phyloP scores from a whole-genome alignment of 768 basidiomycete species.

The Russula sp. region DNA sequence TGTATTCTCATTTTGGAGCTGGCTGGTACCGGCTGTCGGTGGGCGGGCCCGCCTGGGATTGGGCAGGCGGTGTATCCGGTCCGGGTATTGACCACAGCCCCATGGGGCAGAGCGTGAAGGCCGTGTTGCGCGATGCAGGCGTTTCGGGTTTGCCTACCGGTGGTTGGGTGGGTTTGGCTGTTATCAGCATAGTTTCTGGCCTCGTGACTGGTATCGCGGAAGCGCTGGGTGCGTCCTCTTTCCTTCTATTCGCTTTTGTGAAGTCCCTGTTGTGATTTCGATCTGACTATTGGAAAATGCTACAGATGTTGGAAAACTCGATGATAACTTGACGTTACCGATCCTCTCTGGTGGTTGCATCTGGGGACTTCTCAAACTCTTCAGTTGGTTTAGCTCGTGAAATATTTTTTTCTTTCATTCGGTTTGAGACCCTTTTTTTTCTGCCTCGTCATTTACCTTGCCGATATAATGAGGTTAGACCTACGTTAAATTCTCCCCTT shows the following conservation, averaged over 20 bases:
- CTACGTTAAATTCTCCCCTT: conserved; percentile 12
- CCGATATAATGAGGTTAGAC: conserved; percentile 10
- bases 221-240: conserved; percentile 65
- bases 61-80: conserved; percentile 49
- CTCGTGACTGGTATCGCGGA: conserved; percentile 83
- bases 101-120: conserved; percentile 33
- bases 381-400: conserved; percentile 38
- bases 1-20: conserved; percentile 69
- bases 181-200: conserved; percentile 63
- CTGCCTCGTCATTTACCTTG: neutral
- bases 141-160: conserved; percentile 32
- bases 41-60: conserved; percentile 52
- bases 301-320: conserved; percentile 75
- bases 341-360: conserved; percentile 77
- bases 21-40: conserved; percentile 49
- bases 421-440: neutral
- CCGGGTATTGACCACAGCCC: conserved; percentile 29
- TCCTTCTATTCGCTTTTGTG: conserved; percentile 5
- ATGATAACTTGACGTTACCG: conserved; percentile 89
- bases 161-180: conserved; percentile 52
- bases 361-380: conserved; percentile 51
- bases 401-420: neutral
- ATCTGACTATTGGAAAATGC: neutral
- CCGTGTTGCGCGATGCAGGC: conserved; percentile 31
- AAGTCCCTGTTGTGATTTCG: neutral